Evolutionary conservation across 257 asterid genomes (phyloP).

Genomic region (Capsicum baccatum): DNA sequence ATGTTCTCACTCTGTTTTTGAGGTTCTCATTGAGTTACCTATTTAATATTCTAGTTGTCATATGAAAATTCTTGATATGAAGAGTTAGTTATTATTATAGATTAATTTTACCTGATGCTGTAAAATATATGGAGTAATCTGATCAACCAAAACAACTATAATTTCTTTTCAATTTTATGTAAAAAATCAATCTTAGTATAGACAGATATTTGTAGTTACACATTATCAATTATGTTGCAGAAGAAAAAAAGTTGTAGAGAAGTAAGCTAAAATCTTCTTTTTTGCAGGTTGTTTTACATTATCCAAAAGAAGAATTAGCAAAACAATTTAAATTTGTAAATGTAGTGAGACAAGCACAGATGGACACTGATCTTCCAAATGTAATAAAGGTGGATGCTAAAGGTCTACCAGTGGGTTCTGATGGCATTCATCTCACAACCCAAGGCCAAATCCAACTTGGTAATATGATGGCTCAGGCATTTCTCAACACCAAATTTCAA

Average conservation of each 20-base stretch:
- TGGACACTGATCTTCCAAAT: conserved; percentile 25
- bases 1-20: not conserved
- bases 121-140: not conserved
- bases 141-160: not conserved
- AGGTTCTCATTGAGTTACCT: not conserved
- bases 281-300: conserved; percentile 21
- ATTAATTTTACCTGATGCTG: not conserved
- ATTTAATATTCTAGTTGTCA: not conserved
- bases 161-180: not conserved
- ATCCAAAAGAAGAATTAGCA: conserved; percentile 9
- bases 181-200: not conserved
- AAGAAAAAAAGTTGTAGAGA: not conserved
- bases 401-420: conserved; percentile 20
- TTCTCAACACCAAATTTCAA: conserved; percentile 11
- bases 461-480: conserved; percentile 26
- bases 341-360: conserved; percentile 27
- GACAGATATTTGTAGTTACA: not conserved
- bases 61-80: not conserved
- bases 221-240: not conserved
- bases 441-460: conserved; percentile 28
- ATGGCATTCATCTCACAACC: conserved; percentile 28
- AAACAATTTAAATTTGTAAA: not conserved
- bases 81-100: not conserved
- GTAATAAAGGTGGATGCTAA: conserved; percentile 30
- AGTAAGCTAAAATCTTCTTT: not conserved